Base-by-base conservation (phyloP, 2,329 filamentous ascomycete genomes). In the Monosporascus sp. region DNA sequence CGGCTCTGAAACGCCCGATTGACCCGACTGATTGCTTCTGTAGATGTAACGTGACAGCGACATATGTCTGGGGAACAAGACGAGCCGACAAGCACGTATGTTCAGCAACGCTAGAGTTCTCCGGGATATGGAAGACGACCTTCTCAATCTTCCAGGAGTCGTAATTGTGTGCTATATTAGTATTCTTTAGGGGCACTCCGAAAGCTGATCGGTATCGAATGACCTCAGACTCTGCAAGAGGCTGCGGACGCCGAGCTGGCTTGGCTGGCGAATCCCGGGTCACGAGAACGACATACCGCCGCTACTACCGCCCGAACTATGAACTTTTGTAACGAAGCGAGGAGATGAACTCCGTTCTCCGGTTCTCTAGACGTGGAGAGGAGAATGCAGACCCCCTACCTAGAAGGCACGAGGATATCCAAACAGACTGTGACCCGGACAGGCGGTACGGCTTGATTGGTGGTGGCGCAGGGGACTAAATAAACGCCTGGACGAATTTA, bases 1-100 rank as follows among this genome's bases (percentile, higher is more conserved):
- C 54, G 50, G 53, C 53, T 59, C 57, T 55, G 56, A 55, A 49
- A 60, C 56, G 54, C 54, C 64, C 59, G 45, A 56, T 38, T 54
- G 54, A 57, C 57, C 62, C 55, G 57, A 57, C 63, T 59, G 61
- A 56, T 57, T 52, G 58, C 53, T 53, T 37, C 55, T 48, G 56
- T 49, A 51, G 38, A 48, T 41, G 55, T 50, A 48, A 55, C 52
- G 53, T 48, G 55, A 52, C 27, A 17, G 50, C 53, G 53, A 53
- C 55, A 58, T 60, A 45, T 55, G 55, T 52, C 50, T 20, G 52
- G 20, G 54, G 25, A 44, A 48, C 31, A 35, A 41, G 49, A 35
- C 11, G 43, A 46, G 14, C 43, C 24, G 24, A 15, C 24, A 46
- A 17, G 17, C 15, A 24, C 4, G 39, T 20, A 44, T 8, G 41